Evolutionary conservation across 805 yeast species (phyloP), one percentile per base, ranked within the genome.

Genomic region (Clavispora phyllophila): DNA sequence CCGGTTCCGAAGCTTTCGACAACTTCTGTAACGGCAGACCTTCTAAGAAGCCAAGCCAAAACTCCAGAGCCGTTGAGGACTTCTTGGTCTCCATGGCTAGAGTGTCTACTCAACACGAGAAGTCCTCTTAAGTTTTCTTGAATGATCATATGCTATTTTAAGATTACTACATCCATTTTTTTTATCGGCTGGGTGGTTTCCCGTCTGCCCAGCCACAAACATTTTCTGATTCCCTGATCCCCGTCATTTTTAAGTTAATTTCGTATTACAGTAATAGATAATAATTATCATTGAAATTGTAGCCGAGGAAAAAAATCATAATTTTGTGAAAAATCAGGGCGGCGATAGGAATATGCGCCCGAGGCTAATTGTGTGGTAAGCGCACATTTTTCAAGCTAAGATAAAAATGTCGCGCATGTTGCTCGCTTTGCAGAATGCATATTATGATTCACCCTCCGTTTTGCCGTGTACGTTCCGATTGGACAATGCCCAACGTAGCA

Each of bases 61-160:
- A 78, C 60, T 54, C 64, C 57, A 82, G 90, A 81, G 75, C 88
- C 48, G 66, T 84, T 51, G 91, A 84, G 76, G 91, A 84, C 70
- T 84, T 84, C 79, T 75, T 84, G 68, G 82, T 81, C 61, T 84
- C 90, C 60, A 84, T 84, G 90, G 83, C 80, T 76, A 81, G 91
- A 79, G 91, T 84, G 52, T 84, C 90, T 56, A 84, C 91, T 72
- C 89, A 83, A 73, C 91, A 84, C 73, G 91, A 84, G 75, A 83
- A 83, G 73, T 81, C 86, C 46, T 62, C 81, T 65, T 83, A 81
- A 65, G 43, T 36, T 43, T 19, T 18, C 25, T 20, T 19, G 13
- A 20, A 33, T 12, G 15, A 13, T 19, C 25, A 13, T n/a, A 14
- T 9, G 36, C 13, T 15, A n/a, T 20, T 33, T 33, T 33, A 33